Conservation (phyloP, 805 yeast species). For the Yamadazyma insecticola region DNA sequence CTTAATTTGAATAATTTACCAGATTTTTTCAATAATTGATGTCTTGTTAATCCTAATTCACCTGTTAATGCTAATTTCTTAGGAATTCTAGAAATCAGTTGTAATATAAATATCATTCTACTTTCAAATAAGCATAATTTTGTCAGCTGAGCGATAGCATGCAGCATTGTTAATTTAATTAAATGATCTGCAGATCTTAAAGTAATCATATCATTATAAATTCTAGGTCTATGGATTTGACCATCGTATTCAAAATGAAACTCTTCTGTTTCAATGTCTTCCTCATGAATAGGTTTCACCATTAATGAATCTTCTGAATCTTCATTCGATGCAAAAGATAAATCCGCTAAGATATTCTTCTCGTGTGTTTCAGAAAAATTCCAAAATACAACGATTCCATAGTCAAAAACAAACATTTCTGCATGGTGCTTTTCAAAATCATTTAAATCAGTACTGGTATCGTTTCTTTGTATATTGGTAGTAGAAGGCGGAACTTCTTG, state of each 20-base stretch:
- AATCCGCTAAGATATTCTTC: constrained; percentile 87
- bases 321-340: constrained; percentile 57
- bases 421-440: constrained; percentile 63
- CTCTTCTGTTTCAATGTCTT: constrained; percentile 90
- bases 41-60: constrained; percentile 74
- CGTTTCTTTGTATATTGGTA: no score
- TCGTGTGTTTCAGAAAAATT: constrained; percentile 90
- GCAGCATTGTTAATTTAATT: constrained; percentile 88
- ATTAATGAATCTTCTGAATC: constrained; percentile 46
- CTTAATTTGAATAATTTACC: constrained; percentile 87
- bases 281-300: constrained; percentile 73
- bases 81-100: constrained; percentile 84
- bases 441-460: constrained; percentile 1
- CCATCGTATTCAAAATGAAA: constrained; percentile 70
- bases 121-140: constrained; percentile 89
- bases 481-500: not conserved
- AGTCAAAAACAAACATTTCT: constrained; percentile 82
- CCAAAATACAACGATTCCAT: constrained; percentile 98
- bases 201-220: constrained; percentile 92
- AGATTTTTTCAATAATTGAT: constrained; percentile 80
- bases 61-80: constrained; percentile 89
- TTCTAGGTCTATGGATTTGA: constrained; percentile 61
- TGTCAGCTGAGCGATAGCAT: constrained; percentile 95
- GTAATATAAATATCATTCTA: constrained; percentile 77
- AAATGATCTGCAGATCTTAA: constrained; percentile 87